Evolutionary conservation across 768 basidiomycete genomes (phyloP).

Genomic region (Boletus fagicola): DNA sequence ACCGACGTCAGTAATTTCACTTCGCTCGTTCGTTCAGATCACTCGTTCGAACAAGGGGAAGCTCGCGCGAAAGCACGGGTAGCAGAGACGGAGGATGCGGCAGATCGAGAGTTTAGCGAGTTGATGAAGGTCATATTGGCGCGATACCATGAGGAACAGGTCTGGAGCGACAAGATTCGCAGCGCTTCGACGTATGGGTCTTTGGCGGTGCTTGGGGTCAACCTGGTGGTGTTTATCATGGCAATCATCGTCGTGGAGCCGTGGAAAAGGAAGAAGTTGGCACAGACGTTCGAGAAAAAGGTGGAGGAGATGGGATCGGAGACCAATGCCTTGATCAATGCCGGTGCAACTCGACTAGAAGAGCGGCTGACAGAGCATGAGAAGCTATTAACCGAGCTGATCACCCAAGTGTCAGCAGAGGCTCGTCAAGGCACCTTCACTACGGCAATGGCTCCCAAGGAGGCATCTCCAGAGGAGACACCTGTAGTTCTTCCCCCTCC

Average conservation of each 20-base stretch:
- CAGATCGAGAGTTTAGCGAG: constrained; percentile 84
- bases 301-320: constrained; percentile 53
- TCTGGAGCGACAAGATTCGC: constrained; percentile 99
- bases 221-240: constrained; percentile 84
- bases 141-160: constrained; percentile 97
- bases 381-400: constrained; percentile 30
- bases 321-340: constrained; percentile 44
- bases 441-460: constrained; percentile 2
- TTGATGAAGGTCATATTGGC: constrained; percentile 87
- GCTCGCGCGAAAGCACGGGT: constrained; percentile 63
- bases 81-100: constrained; percentile 68
- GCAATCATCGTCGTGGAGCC: constrained; percentile 94
- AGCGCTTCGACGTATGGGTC: constrained; percentile 93
- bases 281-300: constrained; percentile 86
- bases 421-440: constrained; percentile 9
- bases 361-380: constrained; percentile 51
- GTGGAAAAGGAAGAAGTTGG: constrained; percentile 87
- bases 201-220: constrained; percentile 80
- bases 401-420: constrained; percentile 16
- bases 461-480: constrained; percentile 4
- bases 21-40: constrained; percentile 85
- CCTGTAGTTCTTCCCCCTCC: neutral
- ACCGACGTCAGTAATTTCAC: constrained; percentile 87
- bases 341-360: constrained; percentile 47
- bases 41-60: constrained; percentile 81